Base-by-base conservation (phyloP, 352 stramenopile genomes). In the Phytophthora pluvialis region DNA sequence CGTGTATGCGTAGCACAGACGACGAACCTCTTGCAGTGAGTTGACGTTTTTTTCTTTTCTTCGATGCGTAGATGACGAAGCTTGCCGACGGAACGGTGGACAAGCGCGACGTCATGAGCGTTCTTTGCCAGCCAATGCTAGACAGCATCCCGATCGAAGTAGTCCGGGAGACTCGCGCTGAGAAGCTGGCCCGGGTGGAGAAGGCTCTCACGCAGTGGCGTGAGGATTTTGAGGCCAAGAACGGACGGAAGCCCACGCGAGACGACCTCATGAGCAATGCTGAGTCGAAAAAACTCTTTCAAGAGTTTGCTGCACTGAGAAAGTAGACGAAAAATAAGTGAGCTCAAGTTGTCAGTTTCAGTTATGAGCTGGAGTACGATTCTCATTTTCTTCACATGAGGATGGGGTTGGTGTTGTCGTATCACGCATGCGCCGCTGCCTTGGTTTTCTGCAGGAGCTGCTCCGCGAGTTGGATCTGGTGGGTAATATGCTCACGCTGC, bases 41-140 rank as follows among this genome's bases (percentile, higher is more conserved):
- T 40, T 77, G 18, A 75, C 5, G 6, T 42, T 4, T 54, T 66
- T n/a, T 11, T 60, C 16, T 46, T 44, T 62, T 38, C 11, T 31
- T 10, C 42, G 18, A n/a, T 56, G 3, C 48, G 15, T 36, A 84
- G 82, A 92, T 94, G 86, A 88, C 75, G 25, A 95, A 93, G 60
- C 60, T 73, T 53, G 32, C 26, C 8, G 66, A 90, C 51, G 82
- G 83, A 21, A 73, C 73, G 6, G 75, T 91, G 5, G 67, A 78
- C 21, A 94, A 92, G 44, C 54, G 75, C 5, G 86, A 92, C 45
- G 59, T 95, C 40, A 94, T 95, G 86, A 93, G 83, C 54, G 88
- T 95, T 39, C 68, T 95, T 25, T 95, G 88, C 21, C 88, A 95
- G 53, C 88, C 88, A 1, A 89, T 95, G 62, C 64, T 94, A 11